Conservation (phyloP, 2,329 filamentous ascomycete species). For the Venturia pyrina region DNA sequence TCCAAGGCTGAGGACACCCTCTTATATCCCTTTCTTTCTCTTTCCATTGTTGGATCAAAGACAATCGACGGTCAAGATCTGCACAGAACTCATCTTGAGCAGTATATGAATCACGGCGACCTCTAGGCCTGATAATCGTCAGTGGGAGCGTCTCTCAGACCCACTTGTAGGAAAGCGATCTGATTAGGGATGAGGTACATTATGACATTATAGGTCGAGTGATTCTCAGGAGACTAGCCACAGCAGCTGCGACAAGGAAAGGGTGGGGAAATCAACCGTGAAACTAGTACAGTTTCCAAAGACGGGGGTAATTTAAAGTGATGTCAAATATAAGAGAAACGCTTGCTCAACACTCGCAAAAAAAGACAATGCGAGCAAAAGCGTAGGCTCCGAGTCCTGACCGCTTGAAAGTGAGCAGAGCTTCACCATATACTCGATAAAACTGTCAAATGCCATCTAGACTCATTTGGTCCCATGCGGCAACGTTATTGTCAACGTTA, state of each 20-base stretch:
- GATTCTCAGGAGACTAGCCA: background rate
- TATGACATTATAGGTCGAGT: constrained; percentile 3
- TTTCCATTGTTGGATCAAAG: background rate
- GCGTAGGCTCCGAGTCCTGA: background rate
- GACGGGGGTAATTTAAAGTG: background rate
- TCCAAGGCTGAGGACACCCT: background rate
- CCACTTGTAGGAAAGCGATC: background rate
- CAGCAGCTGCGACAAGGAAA: background rate
- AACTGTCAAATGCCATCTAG: background rate
- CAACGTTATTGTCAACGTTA: background rate
- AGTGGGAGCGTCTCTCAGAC: background rate
- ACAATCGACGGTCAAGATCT: constrained; percentile 6
- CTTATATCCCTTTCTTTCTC: background rate
- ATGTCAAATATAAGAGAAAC: background rate
- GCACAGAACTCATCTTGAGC: constrained; percentile 1
- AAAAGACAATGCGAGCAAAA: background rate
- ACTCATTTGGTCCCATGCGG: background rate
- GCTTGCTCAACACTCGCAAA: background rate
- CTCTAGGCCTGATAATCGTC: background rate
- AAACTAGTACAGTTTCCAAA: background rate
- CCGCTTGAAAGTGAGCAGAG: background rate
- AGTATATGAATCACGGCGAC: constrained; percentile 4
- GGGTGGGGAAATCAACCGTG: background rate
- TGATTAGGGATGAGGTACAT: background rate
- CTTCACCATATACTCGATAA: background rate